Base-by-base conservation (phyloP, 1,139 yeast genomes). In the Yamadazyma diddensiae region DNA sequence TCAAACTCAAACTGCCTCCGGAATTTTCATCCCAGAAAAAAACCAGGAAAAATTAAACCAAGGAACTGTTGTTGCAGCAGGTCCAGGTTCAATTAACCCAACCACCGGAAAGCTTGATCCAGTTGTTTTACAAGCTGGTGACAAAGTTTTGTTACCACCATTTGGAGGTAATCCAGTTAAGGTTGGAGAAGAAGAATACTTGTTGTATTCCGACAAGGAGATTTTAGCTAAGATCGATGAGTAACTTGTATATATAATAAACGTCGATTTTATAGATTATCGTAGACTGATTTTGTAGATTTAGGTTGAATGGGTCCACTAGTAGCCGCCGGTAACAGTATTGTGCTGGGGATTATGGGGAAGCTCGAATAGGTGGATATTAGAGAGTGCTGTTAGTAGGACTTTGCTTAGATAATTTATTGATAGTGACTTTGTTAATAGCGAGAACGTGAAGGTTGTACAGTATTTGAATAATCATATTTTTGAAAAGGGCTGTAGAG, bases 11-110 rank as follows among this genome's bases (percentile, higher is more conserved):
- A 92, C 98, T 38, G 86, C 96, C 36, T 82, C 95, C 29, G 98
- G 98, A 54, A 79, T 92, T 56, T 87, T 80, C 70, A 84, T 92
- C 47, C 98, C 98, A 44, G 98, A 92, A 69, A 87, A 87, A 73
- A 88, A 90, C 72, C 94, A 83, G 52, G 94, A 87, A 64, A 92
- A 92, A 70, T 77, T 87, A 59, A 85, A 85, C 72, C 77, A 80
- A 56, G 94, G 82, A 36, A 79, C 79, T 34, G 94, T 84, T 37
- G 60, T 84, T 49, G 85, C 94, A 41, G 81, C 85, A 45, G 94
- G 94, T 42, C 92, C 95, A 34, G 96, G 96, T 49, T 66, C 77
- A 39, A 78, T 80, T 48, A 68, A 74, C 49, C 74, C 77, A 45
- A 52, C 61, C 38, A 62, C 69, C 30, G 97, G 97, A 42, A 69